These are phyloP conservation scores for Pichia insulana DNA, from an alignment of 805 yeast species.

Conservation along the genomic window DNA sequence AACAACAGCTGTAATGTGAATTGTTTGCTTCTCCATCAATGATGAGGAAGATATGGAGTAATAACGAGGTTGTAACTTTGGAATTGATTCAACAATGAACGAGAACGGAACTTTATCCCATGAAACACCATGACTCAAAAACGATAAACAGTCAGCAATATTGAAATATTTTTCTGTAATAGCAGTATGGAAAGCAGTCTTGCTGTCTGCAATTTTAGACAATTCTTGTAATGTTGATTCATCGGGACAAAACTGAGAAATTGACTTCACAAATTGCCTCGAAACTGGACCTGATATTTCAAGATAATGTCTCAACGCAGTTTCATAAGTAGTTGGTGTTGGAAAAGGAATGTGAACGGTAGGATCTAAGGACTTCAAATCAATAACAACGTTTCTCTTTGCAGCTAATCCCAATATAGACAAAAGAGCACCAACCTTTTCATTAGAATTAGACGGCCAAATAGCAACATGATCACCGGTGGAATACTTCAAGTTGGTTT, in stretches of 20 bases:
- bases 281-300: conserved; percentile 93
- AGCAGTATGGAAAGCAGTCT: conserved; percentile 55
- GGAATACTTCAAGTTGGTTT: conserved; percentile 67
- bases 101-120: conserved; percentile 80
- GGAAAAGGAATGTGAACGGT: conserved; percentile 51
- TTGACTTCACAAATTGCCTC: conserved; percentile 67
- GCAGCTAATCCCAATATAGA: conserved; percentile 50
- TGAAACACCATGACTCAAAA: conserved; percentile 50
- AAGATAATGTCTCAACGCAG: conserved; percentile 75
- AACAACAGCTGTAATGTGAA: conserved; percentile 88
- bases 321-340: conserved; percentile 80
- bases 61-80: conserved; percentile 86
- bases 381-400: conserved; percentile 48
- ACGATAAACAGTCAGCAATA: conserved; percentile 63
- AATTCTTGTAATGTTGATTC: conserved; percentile 43
- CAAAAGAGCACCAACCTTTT: conserved; percentile 60
- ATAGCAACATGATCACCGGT: conserved; percentile 96
- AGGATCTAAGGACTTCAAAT: conserved; percentile 60
- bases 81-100: conserved; percentile 71
- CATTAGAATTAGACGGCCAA: conserved; percentile 86
- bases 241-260: conserved; percentile 77
- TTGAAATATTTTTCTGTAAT: conserved; percentile 57
- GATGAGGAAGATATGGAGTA: conserved; percentile 94
- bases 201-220: conserved; percentile 53
- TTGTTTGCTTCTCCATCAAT: conserved; percentile 57